Evolutionary conservation across 352 stramenopile genomes (phyloP), one percentile per base, ranked within the genome.

Genomic region (Pythium folliculosum): DNA sequence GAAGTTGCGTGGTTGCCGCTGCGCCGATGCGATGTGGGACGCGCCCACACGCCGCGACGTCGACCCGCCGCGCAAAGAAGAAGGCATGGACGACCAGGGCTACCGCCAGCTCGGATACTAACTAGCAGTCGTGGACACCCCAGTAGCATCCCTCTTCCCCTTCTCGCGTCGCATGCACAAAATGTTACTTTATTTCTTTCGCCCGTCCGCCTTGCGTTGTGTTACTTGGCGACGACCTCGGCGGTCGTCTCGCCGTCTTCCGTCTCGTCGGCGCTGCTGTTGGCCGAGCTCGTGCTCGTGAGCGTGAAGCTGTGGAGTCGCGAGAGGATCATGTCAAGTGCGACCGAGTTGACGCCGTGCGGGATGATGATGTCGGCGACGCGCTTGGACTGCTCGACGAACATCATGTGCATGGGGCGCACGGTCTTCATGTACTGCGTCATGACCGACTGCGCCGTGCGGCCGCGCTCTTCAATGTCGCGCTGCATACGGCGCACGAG

Each of bases 361-460:
- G 95, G 96, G 56, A 98, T 96, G 78, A 98, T 97, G 66, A 99
- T 89, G 83, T 99, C 94, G 27, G 95, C 95, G 43, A 94, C 84
- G 63, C 84, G 78, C 73, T 99, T 99, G 53, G 91, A 98, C 47
- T 98, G 96, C 78, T 99, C 96, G 9, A 99, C 96, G 68, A 98
- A 99, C 82, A 97, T 92, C 71, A 98, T 91, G 85, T 99, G 97
- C 96, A 99, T 99, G 27, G 97, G 97, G 30, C 97, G 90, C 37
- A 99, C 97, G n/a, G 96, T 99, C 62, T 82, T 88, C 73, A 98
- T 90, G 81, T 99, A 99, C 86, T 99, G 97, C 44, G 88, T 76
- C 67, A 99, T 94, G 44, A 99, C 97, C 12, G 92, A 91, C 44
- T 98, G 88, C n/a, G 96, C 77, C 49, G 90, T 97, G 51, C 97